phyloP scores from a whole-genome alignment of 2,329 filamentous ascomycete genomes.

The Nannizziopsis arthrosporioides region DNA sequence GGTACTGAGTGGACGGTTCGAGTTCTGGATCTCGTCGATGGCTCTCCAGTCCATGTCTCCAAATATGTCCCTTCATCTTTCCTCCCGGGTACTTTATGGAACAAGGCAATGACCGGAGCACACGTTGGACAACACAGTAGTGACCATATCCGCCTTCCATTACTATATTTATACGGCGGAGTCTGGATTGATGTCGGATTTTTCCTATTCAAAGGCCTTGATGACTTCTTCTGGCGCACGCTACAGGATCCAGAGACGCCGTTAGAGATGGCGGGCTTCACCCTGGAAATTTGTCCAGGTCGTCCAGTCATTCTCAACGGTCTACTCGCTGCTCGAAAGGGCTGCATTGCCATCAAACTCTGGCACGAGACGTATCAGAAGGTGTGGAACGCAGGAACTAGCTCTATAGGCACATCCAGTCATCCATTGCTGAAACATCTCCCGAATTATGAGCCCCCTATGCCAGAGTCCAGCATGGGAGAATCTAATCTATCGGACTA shows the following conservation, averaged over 20 bases:
- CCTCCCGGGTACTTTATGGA: slow-evolving; percentile 34
- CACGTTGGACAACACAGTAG: slow-evolving; percentile 36
- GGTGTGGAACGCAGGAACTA: slow-evolving; percentile 2
- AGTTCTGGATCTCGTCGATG: slow-evolving; percentile 29
- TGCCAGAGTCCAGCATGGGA: neutral
- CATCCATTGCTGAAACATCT: slow-evolving; percentile 7
- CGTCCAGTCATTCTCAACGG: slow-evolving; percentile 12
- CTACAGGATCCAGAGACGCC: slow-evolving; percentile 29
- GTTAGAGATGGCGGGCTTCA: slow-evolving; percentile 23
- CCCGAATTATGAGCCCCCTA: slow-evolving; percentile 1
- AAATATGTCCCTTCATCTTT: slow-evolving; percentile 28
- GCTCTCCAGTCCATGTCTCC: slow-evolving; percentile 30
- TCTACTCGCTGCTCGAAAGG: slow-evolving; percentile 8
- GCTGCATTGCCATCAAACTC: slow-evolving; percentile 3
- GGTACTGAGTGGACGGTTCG: slow-evolving; percentile 33
- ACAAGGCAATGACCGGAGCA: slow-evolving; percentile 36
- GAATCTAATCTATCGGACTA: slow-evolving; percentile 9
- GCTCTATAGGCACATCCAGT: neutral
- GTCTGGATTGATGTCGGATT: slow-evolving; percentile 34
- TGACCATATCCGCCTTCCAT: slow-evolving; percentile 39
- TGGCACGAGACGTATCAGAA: slow-evolving; percentile 8
- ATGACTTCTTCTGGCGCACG: slow-evolving; percentile 31
- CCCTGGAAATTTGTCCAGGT: neutral
- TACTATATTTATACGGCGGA: slow-evolving; percentile 31
- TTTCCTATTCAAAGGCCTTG: slow-evolving; percentile 29